Conservation (phyloP, 805 yeast species). For the Ogataea trehaloabstinens region DNA sequence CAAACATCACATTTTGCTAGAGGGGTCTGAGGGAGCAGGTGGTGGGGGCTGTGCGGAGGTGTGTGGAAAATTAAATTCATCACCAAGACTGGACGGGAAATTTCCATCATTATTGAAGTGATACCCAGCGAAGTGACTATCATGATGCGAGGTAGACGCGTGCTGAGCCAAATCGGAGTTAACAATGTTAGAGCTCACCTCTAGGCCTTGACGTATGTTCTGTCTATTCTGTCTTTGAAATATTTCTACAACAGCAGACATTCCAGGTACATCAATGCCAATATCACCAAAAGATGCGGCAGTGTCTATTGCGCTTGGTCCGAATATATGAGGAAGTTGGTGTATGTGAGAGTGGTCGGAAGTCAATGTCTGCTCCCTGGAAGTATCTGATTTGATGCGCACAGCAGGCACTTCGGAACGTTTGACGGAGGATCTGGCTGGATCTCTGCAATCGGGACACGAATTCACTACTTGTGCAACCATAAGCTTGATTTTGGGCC, state of each 20-base stretch:
- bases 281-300: slow-evolving; percentile 37
- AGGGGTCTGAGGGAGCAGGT: background rate
- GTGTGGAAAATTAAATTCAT: slow-evolving; percentile 1
- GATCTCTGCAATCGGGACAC: slow-evolving; percentile 69
- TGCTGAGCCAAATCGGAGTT: slow-evolving; percentile 5
- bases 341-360: slow-evolving; percentile 16
- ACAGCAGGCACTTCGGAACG: slow-evolving; percentile 17
- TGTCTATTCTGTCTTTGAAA: slow-evolving; percentile 38
- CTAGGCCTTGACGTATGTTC: slow-evolving; percentile 3
- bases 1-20: too few relatives aligned
- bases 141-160: background rate
- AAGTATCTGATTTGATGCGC: slow-evolving; percentile 5
- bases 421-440: slow-evolving; percentile 16
- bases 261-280: slow-evolving; percentile 34
- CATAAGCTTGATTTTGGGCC: slow-evolving; percentile 88
- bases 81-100: background rate
- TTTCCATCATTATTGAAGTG: background rate
- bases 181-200: slow-evolving; percentile 7
- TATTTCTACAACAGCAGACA: slow-evolving; percentile 61
- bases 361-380: slow-evolving; percentile 6
- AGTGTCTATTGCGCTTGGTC: slow-evolving; percentile 26
- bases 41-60: background rate
- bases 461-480: slow-evolving; percentile 74
- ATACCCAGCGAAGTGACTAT: background rate
- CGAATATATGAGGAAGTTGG: slow-evolving; percentile 12